These are phyloP conservation scores for Raffaelea albimanens DNA, from an alignment of 2,329 filamentous ascomycete genomes.

Conservation along the genomic window DNA sequence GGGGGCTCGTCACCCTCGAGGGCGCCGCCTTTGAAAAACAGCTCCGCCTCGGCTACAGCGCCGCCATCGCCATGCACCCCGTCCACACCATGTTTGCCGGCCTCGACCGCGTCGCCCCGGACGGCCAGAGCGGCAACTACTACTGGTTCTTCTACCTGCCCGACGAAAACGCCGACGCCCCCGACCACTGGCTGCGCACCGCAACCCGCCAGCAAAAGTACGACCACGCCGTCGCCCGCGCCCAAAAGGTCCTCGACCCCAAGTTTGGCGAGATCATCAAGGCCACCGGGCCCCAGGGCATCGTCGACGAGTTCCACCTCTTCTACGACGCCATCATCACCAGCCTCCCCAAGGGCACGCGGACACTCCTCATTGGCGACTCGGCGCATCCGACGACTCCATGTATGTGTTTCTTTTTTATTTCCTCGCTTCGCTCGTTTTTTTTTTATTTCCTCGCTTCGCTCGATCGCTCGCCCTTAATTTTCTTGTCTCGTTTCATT, in stretches of 20 bases:
- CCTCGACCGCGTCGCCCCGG: constrained; percentile 14
- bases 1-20: constrained; percentile 18
- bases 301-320: constrained; percentile 13
- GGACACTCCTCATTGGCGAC: constrained; percentile 32
- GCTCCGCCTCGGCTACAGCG: constrained; percentile 22
- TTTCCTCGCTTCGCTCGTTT: too few relatives aligned
- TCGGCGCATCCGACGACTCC: constrained; percentile 37
- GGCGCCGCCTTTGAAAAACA: constrained; percentile 20
- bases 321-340: constrained; percentile 18
- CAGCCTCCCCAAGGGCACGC: constrained; percentile 25
- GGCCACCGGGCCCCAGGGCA: constrained; percentile 20
- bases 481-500: not conserved
- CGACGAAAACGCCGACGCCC: constrained; percentile 16
- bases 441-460: too few relatives aligned
- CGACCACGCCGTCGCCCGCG: constrained; percentile 1
- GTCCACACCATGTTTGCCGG: constrained; percentile 15
- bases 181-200: constrained; percentile 22
- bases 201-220: constrained; percentile 10
- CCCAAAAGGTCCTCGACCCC: constrained; percentile 3
- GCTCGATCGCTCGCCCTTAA: too few relatives aligned
- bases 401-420: too few relatives aligned
- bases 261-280: constrained; percentile 15
- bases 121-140: constrained; percentile 15
- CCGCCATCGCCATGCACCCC: constrained; percentile 15
- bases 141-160: constrained; percentile 19